Percentiles rank a stretch among this genome's conserved stretches.
Evolutionary conservation across 2,329 filamentous ascomycete genomes (phyloP).

Genomic region (Xylaria sp.): DNA sequence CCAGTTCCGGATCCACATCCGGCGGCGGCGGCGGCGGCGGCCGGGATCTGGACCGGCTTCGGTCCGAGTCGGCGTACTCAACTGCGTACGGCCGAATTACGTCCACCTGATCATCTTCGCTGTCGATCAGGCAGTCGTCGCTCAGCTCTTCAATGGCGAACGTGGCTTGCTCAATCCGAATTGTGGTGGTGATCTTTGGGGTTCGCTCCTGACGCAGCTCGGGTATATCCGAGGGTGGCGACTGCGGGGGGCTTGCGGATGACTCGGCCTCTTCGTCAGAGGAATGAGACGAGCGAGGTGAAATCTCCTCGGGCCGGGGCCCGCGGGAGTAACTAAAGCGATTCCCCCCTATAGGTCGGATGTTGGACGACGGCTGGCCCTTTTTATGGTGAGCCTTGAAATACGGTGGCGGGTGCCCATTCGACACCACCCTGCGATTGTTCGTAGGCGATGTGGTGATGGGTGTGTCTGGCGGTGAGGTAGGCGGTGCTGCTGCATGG

Average conservation of each 20-base stretch:
- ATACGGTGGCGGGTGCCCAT: constrained; percentile 24
- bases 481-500: constrained; percentile 36
- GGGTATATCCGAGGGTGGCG: constrained; percentile 31
- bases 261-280: constrained; percentile 33
- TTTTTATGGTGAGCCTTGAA: constrained; percentile 30
- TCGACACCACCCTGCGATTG: constrained; percentile 28
- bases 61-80: constrained; percentile 36
- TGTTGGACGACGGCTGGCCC: constrained; percentile 35
- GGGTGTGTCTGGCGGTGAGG: constrained; percentile 47
- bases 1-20: constrained; percentile 34
- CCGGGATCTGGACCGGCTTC: constrained; percentile 32
- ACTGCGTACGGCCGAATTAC: constrained; percentile 34
- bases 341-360: constrained; percentile 38
- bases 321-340: constrained; percentile 36
- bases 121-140: constrained; percentile 32
- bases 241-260: constrained; percentile 33
- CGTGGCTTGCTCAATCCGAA: constrained; percentile 17
- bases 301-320: constrained; percentile 37
- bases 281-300: constrained; percentile 36
- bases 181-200: constrained; percentile 22
- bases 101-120: constrained; percentile 31
- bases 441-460: constrained; percentile 38
- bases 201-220: constrained; percentile 25
- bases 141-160: constrained; percentile 38
- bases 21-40: constrained; percentile 27